A percentile compares a stretch with the other conserved stretches of the same genome.
Evolutionary conservation across 2,329 filamentous ascomycete species (phyloP).

Genomic region (Aspergillus sp.): DNA sequence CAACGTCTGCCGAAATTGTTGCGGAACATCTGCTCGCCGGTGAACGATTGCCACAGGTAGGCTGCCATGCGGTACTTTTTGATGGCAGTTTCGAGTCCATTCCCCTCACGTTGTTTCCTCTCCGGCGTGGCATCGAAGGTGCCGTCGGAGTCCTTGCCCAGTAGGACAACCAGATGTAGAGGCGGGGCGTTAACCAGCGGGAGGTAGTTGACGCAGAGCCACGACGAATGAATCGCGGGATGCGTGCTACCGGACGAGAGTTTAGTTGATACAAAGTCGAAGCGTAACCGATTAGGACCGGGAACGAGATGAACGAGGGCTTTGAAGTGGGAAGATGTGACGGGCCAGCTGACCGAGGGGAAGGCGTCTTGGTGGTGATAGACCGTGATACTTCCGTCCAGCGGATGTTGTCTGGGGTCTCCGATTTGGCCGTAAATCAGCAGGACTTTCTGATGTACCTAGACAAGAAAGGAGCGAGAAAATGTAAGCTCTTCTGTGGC

Average conservation of each 20-base stretch:
- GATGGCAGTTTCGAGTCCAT: constrained; percentile 74
- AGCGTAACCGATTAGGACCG: constrained; percentile 81
- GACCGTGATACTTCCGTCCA: constrained; percentile 79
- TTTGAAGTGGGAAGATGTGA: constrained; percentile 88
- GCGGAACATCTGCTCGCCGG: constrained; percentile 91
- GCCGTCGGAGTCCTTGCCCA: constrained; percentile 82
- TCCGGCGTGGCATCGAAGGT: constrained; percentile 82
- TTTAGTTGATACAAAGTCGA: constrained; percentile 86
- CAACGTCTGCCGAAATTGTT: constrained; percentile 81
- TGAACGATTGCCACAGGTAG: constrained; percentile 96
- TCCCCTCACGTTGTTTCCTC: constrained; percentile 74
- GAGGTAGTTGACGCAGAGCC: constrained; percentile 82
- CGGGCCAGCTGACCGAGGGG: constrained; percentile 81
- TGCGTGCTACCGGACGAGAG: constrained; percentile 64
- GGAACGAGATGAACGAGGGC: constrained; percentile 85
- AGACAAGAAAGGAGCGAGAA: not conserved
- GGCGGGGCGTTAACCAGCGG: constrained; percentile 76
- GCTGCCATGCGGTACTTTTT: constrained; percentile 93
- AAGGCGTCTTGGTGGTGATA: constrained; percentile 83
- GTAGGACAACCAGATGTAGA: constrained; percentile 81
- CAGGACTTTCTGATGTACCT: constrained; percentile 91
- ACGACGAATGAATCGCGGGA: constrained; percentile 71
- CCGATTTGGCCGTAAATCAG: constrained; percentile 79
- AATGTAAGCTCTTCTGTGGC: constrained; percentile 8
- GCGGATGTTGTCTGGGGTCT: constrained; percentile 63